Evolutionary conservation across 805 yeast genomes (phyloP).

Genomic region (Grigorovia jiainica): DNA sequence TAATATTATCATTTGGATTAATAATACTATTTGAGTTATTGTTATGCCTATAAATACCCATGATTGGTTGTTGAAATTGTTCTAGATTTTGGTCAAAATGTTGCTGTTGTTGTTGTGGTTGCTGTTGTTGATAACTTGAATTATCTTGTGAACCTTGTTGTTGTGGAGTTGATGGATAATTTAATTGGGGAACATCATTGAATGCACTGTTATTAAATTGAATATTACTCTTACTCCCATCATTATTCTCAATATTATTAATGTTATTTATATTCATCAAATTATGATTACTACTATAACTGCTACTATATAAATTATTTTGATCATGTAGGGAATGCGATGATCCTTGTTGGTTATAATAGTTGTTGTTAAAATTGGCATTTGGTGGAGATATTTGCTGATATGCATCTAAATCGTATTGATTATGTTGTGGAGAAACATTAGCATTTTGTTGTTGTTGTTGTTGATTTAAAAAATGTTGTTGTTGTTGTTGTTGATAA

Average conservation of each 20-base stretch:
- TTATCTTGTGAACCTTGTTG: not conserved
- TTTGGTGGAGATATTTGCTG: slow-evolving; percentile 28
- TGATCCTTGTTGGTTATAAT: slow-evolving; percentile 31
- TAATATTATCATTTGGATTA: not conserved
- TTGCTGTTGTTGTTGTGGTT: not conserved
- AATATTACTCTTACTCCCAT: slow-evolving; percentile 6
- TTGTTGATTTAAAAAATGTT: not conserved
- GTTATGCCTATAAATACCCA: slow-evolving; percentile 20
- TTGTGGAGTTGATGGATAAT: slow-evolving; percentile 25
- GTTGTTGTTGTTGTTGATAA: slow-evolving; percentile 2
- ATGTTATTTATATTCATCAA: not conserved
- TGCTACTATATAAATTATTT: slow-evolving; percentile 4
- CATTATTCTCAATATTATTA: not conserved
- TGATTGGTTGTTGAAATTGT: slow-evolving; percentile 18
- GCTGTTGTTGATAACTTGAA: not conserved
- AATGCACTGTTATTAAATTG: slow-evolving; percentile 11
- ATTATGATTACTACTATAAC: not conserved
- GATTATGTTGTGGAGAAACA: slow-evolving; percentile 3
- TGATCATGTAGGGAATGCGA: slow-evolving; percentile 31
- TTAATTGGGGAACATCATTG: slow-evolving; percentile 24
- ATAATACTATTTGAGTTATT: slow-evolving; percentile 23
- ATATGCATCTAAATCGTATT: slow-evolving; percentile 7
- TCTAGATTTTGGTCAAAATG: not conserved
- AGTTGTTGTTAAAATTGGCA: slow-evolving; percentile 29
- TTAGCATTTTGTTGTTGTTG: not conserved